Evolutionary conservation across 129 eudicot species (phyloP), one percentile per base, ranked within the genome.

Genomic region (Mikania micrantha): DNA sequence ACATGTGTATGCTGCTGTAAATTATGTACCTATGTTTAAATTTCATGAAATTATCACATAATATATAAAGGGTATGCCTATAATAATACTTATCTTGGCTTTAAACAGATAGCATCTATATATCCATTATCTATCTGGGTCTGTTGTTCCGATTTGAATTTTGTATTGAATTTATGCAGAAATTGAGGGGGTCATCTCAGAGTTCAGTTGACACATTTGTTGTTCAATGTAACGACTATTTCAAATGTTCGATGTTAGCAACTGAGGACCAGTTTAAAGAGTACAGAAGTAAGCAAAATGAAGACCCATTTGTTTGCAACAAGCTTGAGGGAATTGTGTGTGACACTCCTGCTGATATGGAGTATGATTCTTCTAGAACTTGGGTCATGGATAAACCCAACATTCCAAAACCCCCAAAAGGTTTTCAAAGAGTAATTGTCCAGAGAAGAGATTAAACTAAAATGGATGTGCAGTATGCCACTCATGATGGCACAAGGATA

Each of bases 161-260:
- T 2, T 27, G 36, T 28, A 16, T 16, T 20, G 16, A 61, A 47
- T 24, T 59, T 19, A 21, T 71, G 77, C 60, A 78, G 81, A 82
- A 61, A 58, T 31, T 40, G 9, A 65, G 67, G 42, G 66, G 56
- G 15, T 71, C 77, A 8, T 71, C 77, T 3, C 53, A 65, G 35
- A 48, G 76, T 42, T 70, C 77, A 0, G 70, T 74, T 9, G 73
- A 77, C 62, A 44, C 71, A 3, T 84, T 73, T 79, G 90, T 82
- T 24, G 96, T 74, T 45, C 98, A 91, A 62, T 91, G 95, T 53
- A 82, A 70, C 59, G 78, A 78, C 54, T 91, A 96, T 80, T 70
- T 77, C 59, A 91, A 91, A 27, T 91, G 96, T 96, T 85, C 96
- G 79, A 42, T 63, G 2, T 52, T 91, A 17, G 64, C 75, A n/a